Conservation (phyloP, 2,329 filamentous ascomycete species). For the Coniochaeta sp. region DNA sequence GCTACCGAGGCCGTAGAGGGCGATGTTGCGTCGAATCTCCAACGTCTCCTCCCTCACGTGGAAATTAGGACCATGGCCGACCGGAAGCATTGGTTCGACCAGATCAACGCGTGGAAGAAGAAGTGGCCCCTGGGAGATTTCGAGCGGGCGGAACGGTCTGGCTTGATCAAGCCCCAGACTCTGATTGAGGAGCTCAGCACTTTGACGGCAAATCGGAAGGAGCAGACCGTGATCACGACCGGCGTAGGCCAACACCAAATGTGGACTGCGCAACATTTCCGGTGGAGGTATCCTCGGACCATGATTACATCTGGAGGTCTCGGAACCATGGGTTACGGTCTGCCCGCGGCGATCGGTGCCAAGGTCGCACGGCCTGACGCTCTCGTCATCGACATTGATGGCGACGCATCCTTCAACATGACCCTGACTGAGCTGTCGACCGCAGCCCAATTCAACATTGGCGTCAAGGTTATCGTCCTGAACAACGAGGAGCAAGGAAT, state of each 20-base stretch:
- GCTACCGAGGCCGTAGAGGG: slow-evolving; percentile 93
- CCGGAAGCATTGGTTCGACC: slow-evolving; percentile 77
- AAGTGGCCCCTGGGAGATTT: slow-evolving; percentile 81
- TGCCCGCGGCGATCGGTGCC: slow-evolving; percentile 90
- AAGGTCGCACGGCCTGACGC: slow-evolving; percentile 74
- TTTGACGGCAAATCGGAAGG: slow-evolving; percentile 70
- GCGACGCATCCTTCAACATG: slow-evolving; percentile 99
- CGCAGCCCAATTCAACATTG: slow-evolving; percentile 91
- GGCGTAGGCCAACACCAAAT: slow-evolving; percentile 98
- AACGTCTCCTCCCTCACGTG: slow-evolving; percentile 65
- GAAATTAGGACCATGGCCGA: slow-evolving; percentile 53
- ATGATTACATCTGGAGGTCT: slow-evolving; percentile 97
- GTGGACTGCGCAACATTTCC: slow-evolving; percentile 97
- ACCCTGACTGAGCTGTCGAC: slow-evolving; percentile 92
- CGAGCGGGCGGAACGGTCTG: slow-evolving; percentile 67
- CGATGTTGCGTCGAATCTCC: slow-evolving; percentile 76
- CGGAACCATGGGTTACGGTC: slow-evolving; percentile 91
- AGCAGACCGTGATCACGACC: slow-evolving; percentile 81
- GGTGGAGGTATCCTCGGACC: slow-evolving; percentile 82
- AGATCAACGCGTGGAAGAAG: slow-evolving; percentile 86
- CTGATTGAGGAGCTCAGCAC: slow-evolving; percentile 87
- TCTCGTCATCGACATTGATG: slow-evolving; percentile 91
- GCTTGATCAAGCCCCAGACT: slow-evolving; percentile 88
- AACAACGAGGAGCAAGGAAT: slow-evolving; percentile 99
- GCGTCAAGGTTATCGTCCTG: slow-evolving; percentile 86